Percentiles rank a stretch among this genome's conserved stretches.
Conservation (phyloP, 2,329 filamentous ascomycete genomes). For the Claviceps digitariae region DNA sequence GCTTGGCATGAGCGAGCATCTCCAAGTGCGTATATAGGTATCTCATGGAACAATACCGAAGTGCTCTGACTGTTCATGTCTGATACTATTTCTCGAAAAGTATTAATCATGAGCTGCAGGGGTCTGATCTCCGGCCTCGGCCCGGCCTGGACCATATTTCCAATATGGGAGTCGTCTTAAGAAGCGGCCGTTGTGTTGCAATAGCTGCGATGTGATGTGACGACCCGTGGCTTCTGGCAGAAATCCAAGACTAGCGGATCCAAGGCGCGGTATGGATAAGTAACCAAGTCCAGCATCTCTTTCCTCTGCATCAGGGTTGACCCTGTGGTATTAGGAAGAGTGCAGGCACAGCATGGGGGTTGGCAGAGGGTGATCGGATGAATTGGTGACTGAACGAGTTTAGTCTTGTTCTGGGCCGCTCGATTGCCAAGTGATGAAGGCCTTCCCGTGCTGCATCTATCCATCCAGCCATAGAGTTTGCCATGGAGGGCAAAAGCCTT, state of each 20-base stretch:
- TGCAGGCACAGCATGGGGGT: not conserved
- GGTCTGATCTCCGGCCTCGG: not conserved
- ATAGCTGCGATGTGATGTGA: not conserved
- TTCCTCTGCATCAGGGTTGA: not conserved
- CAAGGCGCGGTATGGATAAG: conserved; percentile 1
- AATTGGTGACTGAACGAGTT: not conserved
- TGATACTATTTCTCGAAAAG: too few species aligned
- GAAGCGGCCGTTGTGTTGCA: not conserved
- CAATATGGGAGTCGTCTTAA: not conserved
- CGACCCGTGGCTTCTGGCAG: too few species aligned
- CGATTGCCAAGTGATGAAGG: not conserved
- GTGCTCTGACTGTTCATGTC: too few species aligned
- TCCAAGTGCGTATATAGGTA: too few species aligned
- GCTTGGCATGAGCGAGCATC: too few species aligned
- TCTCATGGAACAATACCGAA: too few species aligned
- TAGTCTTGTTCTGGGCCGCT: not conserved
- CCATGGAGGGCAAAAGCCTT: not conserved
- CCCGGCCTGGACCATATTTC: not conserved
- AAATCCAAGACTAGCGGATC: not conserved
- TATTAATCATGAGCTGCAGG: not conserved
- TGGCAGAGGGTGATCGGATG: not conserved
- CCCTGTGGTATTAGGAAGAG: not conserved
- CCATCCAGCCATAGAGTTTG: not conserved
- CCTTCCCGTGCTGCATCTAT: not conserved
- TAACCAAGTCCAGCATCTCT: not conserved